Conservation (phyloP, 352 stramenopile species). For the Globisporangium recalcitrans region DNA sequence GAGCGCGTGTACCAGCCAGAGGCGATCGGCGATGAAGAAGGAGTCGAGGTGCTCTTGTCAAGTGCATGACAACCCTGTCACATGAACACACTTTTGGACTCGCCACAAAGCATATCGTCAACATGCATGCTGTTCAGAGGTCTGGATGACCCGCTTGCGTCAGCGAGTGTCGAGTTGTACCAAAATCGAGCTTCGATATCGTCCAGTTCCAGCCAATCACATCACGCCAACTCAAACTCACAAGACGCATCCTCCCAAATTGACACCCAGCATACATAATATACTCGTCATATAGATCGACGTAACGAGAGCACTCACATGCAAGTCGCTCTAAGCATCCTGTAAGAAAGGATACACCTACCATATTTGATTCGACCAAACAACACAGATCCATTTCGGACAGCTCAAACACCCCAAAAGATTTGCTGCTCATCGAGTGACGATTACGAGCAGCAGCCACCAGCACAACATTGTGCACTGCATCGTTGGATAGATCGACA, state of each 20-base stretch:
- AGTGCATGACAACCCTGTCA: too few relatives aligned
- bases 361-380: too few relatives aligned
- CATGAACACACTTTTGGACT: background rate
- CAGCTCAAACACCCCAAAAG: too few relatives aligned
- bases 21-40: too few relatives aligned
- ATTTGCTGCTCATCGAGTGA: too few relatives aligned
- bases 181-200: background rate
- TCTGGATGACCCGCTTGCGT: background rate
- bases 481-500: too few relatives aligned
- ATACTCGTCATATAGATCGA: background rate
- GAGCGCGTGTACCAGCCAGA: conserved; percentile 1
- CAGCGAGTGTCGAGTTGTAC: background rate
- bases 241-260: background rate
- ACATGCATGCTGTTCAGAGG: background rate
- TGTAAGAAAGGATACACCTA: too few relatives aligned
- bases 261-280: background rate
- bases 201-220: background rate
- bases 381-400: too few relatives aligned
- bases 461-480: too few relatives aligned
- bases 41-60: too few relatives aligned
- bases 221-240: background rate
- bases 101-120: background rate
- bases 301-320: background rate
- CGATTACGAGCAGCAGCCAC: too few relatives aligned
- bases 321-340: too few relatives aligned